Percentiles rank a stretch among this genome's conserved stretches.
Evolutionary conservation across 768 basidiomycete genomes (phyloP).

Genomic region (Mycena rebaudengoi): DNA sequence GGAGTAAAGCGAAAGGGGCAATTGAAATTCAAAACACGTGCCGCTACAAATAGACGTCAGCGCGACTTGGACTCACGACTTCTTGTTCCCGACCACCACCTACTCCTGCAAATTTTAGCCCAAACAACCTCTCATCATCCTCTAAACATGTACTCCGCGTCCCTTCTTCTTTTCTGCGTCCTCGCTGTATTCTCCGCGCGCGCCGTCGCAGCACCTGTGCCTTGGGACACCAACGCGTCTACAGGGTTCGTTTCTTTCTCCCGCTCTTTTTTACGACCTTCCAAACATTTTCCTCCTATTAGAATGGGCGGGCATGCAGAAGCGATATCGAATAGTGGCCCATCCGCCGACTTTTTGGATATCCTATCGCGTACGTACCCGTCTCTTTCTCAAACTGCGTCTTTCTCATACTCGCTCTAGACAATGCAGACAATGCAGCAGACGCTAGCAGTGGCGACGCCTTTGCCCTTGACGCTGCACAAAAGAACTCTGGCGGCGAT

Average conservation of each 20-base stretch:
- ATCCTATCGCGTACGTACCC: background rate
- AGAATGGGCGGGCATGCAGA: too few relatives aligned
- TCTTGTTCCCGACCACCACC: too few relatives aligned
- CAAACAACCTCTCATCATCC: background rate
- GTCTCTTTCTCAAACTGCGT: background rate
- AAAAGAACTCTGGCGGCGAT: background rate
- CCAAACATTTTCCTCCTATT: too few relatives aligned
- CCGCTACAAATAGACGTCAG: too few relatives aligned
- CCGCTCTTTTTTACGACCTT: background rate
- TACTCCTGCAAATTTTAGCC: too few relatives aligned
- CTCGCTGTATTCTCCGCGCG: background rate
- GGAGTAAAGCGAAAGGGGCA: too few relatives aligned
- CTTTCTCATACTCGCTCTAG: conserved; percentile 34
- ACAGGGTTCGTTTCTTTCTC: background rate
- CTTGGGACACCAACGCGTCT: background rate
- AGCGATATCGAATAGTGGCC: conserved; percentile 46
- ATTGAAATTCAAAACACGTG: too few relatives aligned
- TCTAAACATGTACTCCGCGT: background rate
- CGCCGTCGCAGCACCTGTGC: background rate
- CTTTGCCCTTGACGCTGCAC: background rate
- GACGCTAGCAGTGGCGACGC: conserved; percentile 30
- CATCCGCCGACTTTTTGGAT: too few relatives aligned
- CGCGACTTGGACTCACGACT: too few relatives aligned
- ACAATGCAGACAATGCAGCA: conserved; percentile 47
- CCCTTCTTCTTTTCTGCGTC: background rate